These are phyloP conservation scores for Suillus alpinus DNA, from an alignment of 768 basidiomycete genomes.

Conservation along the genomic window DNA sequence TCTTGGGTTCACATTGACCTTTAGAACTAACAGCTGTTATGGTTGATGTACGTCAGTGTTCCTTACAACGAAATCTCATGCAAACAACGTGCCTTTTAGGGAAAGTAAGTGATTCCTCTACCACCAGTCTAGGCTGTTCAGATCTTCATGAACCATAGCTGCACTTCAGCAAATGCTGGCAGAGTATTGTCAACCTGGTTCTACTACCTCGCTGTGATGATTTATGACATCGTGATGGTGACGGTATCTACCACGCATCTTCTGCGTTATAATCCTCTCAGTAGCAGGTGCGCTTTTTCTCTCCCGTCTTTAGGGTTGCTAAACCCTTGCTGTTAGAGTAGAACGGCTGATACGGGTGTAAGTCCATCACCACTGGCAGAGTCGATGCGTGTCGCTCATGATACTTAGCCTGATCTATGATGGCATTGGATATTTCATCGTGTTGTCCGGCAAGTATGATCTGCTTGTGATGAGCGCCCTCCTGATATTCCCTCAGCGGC, in stretches of 20 bases:
- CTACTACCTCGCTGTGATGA: constrained; percentile 56
- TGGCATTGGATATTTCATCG: constrained; percentile 61
- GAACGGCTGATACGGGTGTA: constrained; percentile 29
- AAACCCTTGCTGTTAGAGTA: constrained; percentile 18
- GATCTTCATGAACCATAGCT: constrained; percentile 36
- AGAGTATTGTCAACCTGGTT: constrained; percentile 46
- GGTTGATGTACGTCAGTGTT: constrained; percentile 17
- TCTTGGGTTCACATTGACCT: constrained; percentile 9
- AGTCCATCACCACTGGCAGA: constrained; percentile 3
- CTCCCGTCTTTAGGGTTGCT: not conserved
- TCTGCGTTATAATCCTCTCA: constrained; percentile 39
- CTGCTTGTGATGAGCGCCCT: not conserved
- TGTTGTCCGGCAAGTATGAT: constrained; percentile 43
- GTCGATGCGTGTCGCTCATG: constrained; percentile 5
- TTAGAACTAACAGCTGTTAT: constrained; percentile 15
- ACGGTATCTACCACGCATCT: constrained; percentile 51
- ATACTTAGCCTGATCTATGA: constrained; percentile 60
- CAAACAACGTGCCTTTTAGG: constrained; percentile 22
- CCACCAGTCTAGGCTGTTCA: not conserved
- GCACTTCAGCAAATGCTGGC: constrained; percentile 37
- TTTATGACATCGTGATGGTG: constrained; percentile 54
- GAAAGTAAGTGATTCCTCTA: constrained; percentile 28
- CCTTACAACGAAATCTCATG: not conserved
- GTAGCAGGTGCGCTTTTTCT: constrained; percentile 21
- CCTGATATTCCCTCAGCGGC: constrained; percentile 29